phyloP scores from a whole-genome alignment of 306 rosid species.

The Vigna unguiculata region DNA sequence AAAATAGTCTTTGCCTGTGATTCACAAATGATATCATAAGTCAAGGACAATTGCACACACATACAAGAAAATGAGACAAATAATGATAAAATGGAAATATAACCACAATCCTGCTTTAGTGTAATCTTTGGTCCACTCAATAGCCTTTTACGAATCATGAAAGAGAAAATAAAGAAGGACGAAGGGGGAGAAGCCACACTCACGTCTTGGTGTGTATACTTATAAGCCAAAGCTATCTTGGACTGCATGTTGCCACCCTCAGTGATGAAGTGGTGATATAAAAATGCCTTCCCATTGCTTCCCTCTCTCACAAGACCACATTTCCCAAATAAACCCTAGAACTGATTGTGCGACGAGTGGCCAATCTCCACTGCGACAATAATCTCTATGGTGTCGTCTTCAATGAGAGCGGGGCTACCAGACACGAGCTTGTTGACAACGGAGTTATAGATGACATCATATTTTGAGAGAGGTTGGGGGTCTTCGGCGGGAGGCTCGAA shows the following conservation, averaged over 20 bases:
- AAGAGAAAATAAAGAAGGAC: neutral
- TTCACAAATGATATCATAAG: constrained; percentile 17
- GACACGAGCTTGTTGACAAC: constrained; percentile 58
- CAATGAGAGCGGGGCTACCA: constrained; percentile 59
- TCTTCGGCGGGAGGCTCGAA: constrained; percentile 64
- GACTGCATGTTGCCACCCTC: constrained; percentile 89
- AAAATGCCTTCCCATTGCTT: constrained; percentile 70
- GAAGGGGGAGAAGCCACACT: neutral
- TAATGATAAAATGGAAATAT: neutral
- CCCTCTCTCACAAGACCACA: constrained; percentile 78
- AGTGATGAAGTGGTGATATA: constrained; percentile 78
- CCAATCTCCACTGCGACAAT: constrained; percentile 60
- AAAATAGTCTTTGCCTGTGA: constrained; percentile 89
- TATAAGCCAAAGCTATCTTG: constrained; percentile 93
- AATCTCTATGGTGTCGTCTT: constrained; percentile 70
- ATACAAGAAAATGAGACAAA: neutral
- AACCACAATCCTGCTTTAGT: constrained; percentile 66
- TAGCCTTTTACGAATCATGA: constrained; percentile 57
- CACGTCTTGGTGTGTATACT: constrained; percentile 88
- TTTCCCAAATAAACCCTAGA: constrained; percentile 75
- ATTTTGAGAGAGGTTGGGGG: constrained; percentile 36
- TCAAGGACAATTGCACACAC: constrained; percentile 1
- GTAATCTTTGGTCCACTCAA: constrained; percentile 86
- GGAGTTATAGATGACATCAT: constrained; percentile 61
- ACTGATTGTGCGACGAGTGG: constrained; percentile 73